phyloP scores from a whole-genome alignment of 2,329 filamentous ascomycete genomes.

The Alternaria brassicae region DNA sequence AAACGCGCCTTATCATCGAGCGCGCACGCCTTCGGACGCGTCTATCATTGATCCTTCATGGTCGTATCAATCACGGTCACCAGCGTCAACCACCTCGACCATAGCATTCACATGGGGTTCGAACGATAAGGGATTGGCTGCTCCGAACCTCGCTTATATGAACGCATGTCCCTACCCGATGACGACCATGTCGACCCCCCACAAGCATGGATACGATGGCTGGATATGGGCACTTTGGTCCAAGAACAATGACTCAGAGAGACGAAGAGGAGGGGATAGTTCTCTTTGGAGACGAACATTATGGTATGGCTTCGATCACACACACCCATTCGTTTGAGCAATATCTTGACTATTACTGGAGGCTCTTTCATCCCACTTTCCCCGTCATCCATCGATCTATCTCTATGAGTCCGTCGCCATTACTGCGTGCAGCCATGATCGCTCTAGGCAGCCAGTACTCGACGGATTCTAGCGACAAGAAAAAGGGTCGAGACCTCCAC shows the following conservation, averaged over 20 bases:
- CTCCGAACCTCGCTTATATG: slow-evolving; percentile 33
- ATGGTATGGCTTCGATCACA: slow-evolving; percentile 48
- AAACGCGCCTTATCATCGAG: slow-evolving; percentile 42
- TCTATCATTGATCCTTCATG: slow-evolving; percentile 44
- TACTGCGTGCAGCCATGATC: slow-evolving; percentile 56
- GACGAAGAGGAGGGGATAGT: slow-evolving; percentile 47
- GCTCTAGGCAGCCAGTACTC: slow-evolving; percentile 54
- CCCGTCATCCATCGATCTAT: slow-evolving; percentile 54
- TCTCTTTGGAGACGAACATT: slow-evolving; percentile 47
- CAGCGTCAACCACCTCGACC: slow-evolving; percentile 45
- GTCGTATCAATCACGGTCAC: slow-evolving; percentile 43
- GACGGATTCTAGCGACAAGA: slow-evolving; percentile 42
- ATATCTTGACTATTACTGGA: slow-evolving; percentile 56
- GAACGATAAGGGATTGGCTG: slow-evolving; percentile 38
- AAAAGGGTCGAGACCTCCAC: slow-evolving; percentile 50
- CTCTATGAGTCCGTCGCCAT: slow-evolving; percentile 50
- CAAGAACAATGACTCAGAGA: slow-evolving; percentile 44
- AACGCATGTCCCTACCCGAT: slow-evolving; percentile 34
- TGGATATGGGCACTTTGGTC: slow-evolving; percentile 36
- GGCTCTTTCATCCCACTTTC: slow-evolving; percentile 54
- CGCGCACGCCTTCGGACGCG: slow-evolving; percentile 48
- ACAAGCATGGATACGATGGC: slow-evolving; percentile 31
- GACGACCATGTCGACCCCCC: slow-evolving; percentile 29
- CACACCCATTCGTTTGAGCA: slow-evolving; percentile 47
- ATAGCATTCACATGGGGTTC: slow-evolving; percentile 43